Percentiles rank a stretch among this genome's conserved stretches.
Evolutionary conservation across 225 moss, liverwort and hornwort species (phyloP).

Genomic region (Neckera pumila): DNA sequence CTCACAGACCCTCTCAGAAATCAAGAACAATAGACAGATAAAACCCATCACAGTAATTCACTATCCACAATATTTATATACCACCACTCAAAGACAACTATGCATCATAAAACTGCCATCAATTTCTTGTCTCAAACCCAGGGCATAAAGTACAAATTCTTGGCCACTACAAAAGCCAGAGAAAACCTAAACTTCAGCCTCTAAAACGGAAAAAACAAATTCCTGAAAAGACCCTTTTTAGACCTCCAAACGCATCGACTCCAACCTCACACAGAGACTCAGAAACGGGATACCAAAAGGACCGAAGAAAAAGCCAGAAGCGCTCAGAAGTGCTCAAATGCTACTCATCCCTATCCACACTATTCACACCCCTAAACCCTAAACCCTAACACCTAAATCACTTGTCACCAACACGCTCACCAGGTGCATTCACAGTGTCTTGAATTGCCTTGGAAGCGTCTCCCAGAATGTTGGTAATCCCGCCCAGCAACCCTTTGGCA

Average conservation of each 20-base stretch:
- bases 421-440: slow-evolving; percentile 45
- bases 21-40: background rate
- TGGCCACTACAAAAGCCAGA: background rate
- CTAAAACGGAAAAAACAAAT: background rate
- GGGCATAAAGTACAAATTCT: background rate
- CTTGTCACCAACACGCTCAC: slow-evolving; percentile 28
- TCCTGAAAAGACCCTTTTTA: background rate
- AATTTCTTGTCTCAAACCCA: background rate
- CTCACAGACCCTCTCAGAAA: background rate
- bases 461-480: slow-evolving; percentile 2
- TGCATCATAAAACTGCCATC: background rate
- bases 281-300: background rate
- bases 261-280: background rate
- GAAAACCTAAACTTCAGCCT: background rate
- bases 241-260: background rate
- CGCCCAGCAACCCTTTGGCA: slow-evolving; percentile 7
- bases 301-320: background rate
- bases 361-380: background rate
- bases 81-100: too few species aligned
- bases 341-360: background rate
- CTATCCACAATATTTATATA: background rate
- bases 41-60: background rate
- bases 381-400: background rate
- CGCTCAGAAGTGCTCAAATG: background rate
- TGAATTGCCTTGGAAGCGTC: slow-evolving; percentile 37